Conservation (phyloP, 1,284 basidiomycete genomes). For the Malassezia arunalokei region DNA sequence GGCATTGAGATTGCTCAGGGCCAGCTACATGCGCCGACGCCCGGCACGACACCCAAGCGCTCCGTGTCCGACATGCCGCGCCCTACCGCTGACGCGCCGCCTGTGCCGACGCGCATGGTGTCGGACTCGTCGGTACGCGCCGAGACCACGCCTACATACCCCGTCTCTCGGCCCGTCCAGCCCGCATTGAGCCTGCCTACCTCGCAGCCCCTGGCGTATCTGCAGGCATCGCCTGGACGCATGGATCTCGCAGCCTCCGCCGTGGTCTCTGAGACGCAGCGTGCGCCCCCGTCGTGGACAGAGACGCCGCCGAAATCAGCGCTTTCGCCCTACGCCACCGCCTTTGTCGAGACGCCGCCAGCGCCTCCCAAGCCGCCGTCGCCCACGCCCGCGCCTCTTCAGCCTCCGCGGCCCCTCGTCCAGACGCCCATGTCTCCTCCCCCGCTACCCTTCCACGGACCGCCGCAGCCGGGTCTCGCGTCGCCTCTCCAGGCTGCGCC, state of each 20-base stretch:
- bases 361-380: too few species aligned
- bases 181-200: background rate
- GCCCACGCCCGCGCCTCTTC: too few species aligned
- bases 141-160: background rate
- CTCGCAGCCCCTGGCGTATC: background rate
- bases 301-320: too few species aligned
- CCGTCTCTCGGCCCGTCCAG: too few species aligned
- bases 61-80: background rate
- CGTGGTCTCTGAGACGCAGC: background rate
- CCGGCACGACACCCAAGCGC: conserved; percentile 4
- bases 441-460: too few species aligned
- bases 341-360: too few species aligned
- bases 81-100: background rate
- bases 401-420: too few species aligned
- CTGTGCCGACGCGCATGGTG: background rate
- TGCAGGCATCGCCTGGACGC: background rate
- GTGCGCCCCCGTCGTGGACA: too few species aligned
- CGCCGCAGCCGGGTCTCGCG: too few species aligned
- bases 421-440: too few species aligned
- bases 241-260: background rate
- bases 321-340: too few species aligned
- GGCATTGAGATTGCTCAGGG: conserved; percentile 20
- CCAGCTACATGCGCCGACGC: conserved; percentile 14
- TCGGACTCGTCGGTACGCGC: background rate
- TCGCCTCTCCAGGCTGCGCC: too few species aligned